Conservation (phyloP, 2,329 filamentous ascomycete genomes). For the Coleophoma crateriformis region DNA sequence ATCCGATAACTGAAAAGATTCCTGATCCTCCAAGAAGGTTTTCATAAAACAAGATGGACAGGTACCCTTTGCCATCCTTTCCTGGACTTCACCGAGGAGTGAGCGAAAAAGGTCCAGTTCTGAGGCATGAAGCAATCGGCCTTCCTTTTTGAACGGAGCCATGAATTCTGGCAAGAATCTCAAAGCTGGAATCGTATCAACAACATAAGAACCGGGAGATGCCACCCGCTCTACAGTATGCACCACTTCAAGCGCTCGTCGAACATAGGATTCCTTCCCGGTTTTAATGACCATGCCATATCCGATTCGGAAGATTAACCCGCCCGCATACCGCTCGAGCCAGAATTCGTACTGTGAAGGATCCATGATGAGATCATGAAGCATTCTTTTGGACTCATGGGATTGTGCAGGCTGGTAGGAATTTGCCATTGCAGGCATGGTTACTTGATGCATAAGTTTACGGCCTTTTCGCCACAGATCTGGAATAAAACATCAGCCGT, state of each 20-base stretch:
- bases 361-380: conserved; percentile 26
- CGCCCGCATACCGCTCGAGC: conserved; percentile 34
- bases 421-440: conserved; percentile 3
- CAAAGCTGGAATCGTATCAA: conserved; percentile 28
- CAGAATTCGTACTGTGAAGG: conserved; percentile 30
- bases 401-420: conserved; percentile 3
- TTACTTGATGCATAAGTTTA: conserved; percentile 20
- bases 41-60: conserved; percentile 22
- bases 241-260: conserved; percentile 26
- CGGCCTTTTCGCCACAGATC: conserved; percentile 24
- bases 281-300: conserved; percentile 31
- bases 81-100: conserved; percentile 25
- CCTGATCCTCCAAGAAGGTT: conserved; percentile 21
- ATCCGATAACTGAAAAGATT: conserved; percentile 15
- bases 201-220: conserved; percentile 31
- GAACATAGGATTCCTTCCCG: conserved; percentile 26
- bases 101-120: conserved; percentile 15
- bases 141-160: conserved; percentile 20
- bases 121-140: conserved; percentile 10
- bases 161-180: conserved; percentile 24
- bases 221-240: conserved; percentile 29
- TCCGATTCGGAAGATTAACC: conserved; percentile 33
- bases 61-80: conserved; percentile 24
- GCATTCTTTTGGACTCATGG: conserved; percentile 24
- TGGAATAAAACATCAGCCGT: conserved; percentile 1